phyloP scores from a whole-genome alignment of 129 eudicot genomes.

The Arctium lappa region DNA sequence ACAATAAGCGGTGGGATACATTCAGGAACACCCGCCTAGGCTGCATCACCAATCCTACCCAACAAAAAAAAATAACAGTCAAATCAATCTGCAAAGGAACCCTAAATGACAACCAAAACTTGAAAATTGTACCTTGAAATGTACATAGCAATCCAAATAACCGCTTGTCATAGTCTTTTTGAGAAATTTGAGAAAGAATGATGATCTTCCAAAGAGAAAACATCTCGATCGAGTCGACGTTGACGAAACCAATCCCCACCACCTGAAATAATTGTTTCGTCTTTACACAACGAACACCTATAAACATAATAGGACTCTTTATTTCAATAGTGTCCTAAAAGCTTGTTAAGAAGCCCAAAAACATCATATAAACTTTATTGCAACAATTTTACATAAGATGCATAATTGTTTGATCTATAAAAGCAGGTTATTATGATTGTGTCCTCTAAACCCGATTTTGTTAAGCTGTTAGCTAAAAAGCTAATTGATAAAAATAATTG shows the following conservation, averaged over 20 bases:
- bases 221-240: too few species aligned
- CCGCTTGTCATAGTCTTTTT: background rate
- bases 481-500: too few species aligned
- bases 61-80: too few species aligned
- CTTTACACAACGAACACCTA: background rate
- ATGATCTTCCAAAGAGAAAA: background rate
- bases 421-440: too few species aligned
- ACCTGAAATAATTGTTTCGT: too few species aligned
- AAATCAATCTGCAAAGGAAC: too few species aligned
- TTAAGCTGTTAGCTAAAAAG: too few species aligned
- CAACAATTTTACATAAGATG: background rate
- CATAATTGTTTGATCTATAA: background rate
- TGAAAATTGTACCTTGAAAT: background rate
- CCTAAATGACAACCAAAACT: background rate
- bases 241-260: background rate
- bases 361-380: too few species aligned
- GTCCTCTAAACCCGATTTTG: too few species aligned
- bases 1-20: background rate
- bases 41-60: background rate
- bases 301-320: too few species aligned
- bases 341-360: background rate
- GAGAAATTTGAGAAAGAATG: background rate
- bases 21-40: background rate
- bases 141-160: background rate
- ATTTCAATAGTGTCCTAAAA: background rate